Base-by-base conservation (phyloP, 805 yeast species). In the Yamadazyma sp. region DNA sequence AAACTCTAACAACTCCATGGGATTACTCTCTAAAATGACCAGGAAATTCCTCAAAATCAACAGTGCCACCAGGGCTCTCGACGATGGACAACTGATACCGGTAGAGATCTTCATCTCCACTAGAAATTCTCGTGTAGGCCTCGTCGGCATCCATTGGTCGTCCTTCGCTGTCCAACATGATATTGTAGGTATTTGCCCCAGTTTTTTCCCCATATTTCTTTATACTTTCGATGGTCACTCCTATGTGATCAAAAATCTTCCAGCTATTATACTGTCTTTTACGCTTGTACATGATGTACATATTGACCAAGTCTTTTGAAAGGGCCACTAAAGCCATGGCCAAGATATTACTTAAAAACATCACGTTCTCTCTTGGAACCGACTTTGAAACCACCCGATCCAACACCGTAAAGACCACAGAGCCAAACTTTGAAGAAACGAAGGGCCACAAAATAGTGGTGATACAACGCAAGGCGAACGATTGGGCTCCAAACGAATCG, bases 361-460 rank as follows among this genome's bases (percentile, higher is more conserved):
- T 19, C 14, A 41, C 6, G 13, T 38, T 41, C 21, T 44, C 41
- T 17, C 27, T 25, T 54, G 22, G 33, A 55, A 31, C 33, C 52
- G 53, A 3, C 5, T 16, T 15, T 9, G 27, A 12, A 13, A 20
- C 23, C 12, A 9, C 6, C 15, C 14, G 25, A 15, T 26, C 32
- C 4, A 20, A n/a, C 2, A 32, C 28, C 10, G 8, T 4, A 15
- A 13, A 32, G 5, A 67, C 38, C 5, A 56, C 21, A 13, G 32
- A 32, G 1, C 73, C 72, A 3, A 64, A 20, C 34, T 61, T 60
- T 0, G 70, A 55, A 6, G 67, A 57, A 9, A 59, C 24, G 37
- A 55, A 62, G 10, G 73, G 73, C 73, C 73, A 67, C 26, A 59
- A 12, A n/a, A 62, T 17, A 2, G 72, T 62, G 9, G 71, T 56